phyloP scores from a whole-genome alignment of 345 rosid species.

The Brassica carinata region DNA sequence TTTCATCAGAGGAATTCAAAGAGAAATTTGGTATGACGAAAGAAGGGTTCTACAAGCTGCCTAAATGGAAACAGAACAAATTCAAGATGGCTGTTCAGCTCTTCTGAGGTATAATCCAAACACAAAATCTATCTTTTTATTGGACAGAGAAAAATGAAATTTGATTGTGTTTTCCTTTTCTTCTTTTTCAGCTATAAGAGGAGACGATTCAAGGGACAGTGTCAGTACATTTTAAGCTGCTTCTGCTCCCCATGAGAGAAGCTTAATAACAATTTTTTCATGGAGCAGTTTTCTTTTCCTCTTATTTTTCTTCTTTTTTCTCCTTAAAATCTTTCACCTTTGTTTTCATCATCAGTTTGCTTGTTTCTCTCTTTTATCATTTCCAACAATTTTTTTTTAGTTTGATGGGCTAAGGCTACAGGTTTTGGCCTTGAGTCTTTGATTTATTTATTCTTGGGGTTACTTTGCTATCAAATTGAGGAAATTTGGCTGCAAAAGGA shows the following conservation, averaged over 20 bases:
- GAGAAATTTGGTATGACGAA: conserved; percentile 92
- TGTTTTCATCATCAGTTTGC: conserved; percentile 23
- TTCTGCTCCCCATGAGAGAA: conserved; percentile 69
- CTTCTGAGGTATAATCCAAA: no score
- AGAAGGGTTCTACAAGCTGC: conserved; percentile 80
- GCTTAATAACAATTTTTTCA: conserved; percentile 36
- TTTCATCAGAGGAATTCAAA: conserved; percentile 77
- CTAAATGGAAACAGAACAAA: conserved; percentile 99
- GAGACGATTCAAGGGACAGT: conserved; percentile 61
- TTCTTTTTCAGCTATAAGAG: conserved; percentile 34
- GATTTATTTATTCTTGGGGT: conserved; percentile 44
- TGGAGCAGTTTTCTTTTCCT: conserved; percentile 28
- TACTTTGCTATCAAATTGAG: conserved; percentile 35
- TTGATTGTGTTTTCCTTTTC: background rate
- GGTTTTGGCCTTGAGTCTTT: conserved; percentile 42
- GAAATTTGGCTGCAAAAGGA: conserved; percentile 29
- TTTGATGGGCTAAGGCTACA: conserved; percentile 26
- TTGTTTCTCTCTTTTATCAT: conserved; percentile 6
- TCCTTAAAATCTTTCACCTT: conserved; percentile 19
- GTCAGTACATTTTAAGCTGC: conserved; percentile 86
- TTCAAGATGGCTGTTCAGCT: conserved; percentile 92
- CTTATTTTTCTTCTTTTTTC: conserved; percentile 10
- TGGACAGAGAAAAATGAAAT: conserved; percentile 9
- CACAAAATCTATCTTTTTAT: no score
- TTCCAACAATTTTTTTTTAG: conserved; percentile 5